These are phyloP conservation scores for Hyaloscypha finlandica DNA, from an alignment of 495 filamentous ascomycete genomes.

Conservation along the genomic window DNA sequence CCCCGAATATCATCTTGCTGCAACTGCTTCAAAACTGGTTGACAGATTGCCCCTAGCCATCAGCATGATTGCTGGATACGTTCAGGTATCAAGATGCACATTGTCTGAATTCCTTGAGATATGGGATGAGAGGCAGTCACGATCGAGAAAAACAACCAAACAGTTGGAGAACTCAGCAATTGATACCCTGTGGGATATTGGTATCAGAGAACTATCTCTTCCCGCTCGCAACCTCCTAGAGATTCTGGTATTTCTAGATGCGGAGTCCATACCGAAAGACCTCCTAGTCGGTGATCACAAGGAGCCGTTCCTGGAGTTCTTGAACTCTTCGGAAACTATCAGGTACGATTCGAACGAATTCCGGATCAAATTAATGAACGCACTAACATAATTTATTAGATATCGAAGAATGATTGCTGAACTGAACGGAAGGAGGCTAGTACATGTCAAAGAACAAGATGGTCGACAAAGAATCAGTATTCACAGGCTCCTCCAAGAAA, in stretches of 20 bases:
- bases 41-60: conserved; percentile 31
- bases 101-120: conserved; percentile 34
- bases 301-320: conserved; percentile 31
- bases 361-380: neutral
- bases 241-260: conserved; percentile 35
- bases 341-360: conserved; percentile 17
- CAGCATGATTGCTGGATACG: conserved; percentile 31
- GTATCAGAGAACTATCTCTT: conserved; percentile 28
- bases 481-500: conserved; percentile 9
- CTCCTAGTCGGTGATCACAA: conserved; percentile 32
- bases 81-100: conserved; percentile 25
- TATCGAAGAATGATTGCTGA: conserved; percentile 15
- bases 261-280: conserved; percentile 27
- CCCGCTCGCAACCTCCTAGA: conserved; percentile 28
- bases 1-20: conserved; percentile 15
- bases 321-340: conserved; percentile 15
- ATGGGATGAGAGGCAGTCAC: conserved; percentile 29
- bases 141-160: conserved; percentile 13
- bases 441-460: neutral
- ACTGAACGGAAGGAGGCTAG: neutral
- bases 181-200: conserved; percentile 31
- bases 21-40: conserved; percentile 22
- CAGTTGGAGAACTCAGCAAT: conserved; percentile 10
- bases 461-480: neutral
- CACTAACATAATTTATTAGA: conserved; percentile 17